Conservation (phyloP, 2,329 filamentous ascomycete species). For the Claviceps sp. region DNA sequence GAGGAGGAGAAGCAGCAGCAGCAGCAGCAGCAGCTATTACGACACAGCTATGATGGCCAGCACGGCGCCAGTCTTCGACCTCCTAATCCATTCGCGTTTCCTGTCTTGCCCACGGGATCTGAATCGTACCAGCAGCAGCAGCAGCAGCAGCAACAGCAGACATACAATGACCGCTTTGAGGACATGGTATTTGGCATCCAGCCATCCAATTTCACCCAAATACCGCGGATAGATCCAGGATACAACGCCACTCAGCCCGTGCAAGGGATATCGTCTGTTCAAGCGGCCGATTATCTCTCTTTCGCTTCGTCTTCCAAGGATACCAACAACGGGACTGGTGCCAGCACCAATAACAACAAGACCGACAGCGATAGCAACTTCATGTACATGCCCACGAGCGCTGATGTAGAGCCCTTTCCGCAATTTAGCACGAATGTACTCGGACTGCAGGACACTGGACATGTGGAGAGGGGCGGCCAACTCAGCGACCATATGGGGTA, state of each 20-base stretch:
- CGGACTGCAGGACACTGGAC: conserved; percentile 17
- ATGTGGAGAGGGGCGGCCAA: conserved; percentile 14
- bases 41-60: neutral
- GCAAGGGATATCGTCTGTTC: conserved; percentile 13
- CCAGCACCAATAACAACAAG: neutral
- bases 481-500: conserved; percentile 12
- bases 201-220: conserved; percentile 13
- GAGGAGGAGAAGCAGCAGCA: neutral
- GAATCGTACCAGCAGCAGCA: conserved; percentile 13
- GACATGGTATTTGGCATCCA: conserved; percentile 15
- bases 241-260: conserved; percentile 13
- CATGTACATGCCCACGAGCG: conserved; percentile 13
- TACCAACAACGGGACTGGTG: conserved; percentile 6
- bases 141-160: conserved; percentile 14
- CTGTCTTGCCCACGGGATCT: conserved; percentile 11
- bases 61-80: conserved; percentile 7
- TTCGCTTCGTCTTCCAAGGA: neutral
- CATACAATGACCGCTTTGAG: conserved; percentile 9
- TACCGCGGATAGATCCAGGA: conserved; percentile 13
- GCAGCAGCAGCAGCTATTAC: neutral
- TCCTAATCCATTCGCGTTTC: conserved; percentile 13
- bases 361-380: conserved; percentile 8
- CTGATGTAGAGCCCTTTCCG: conserved; percentile 19
- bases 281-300: conserved; percentile 13
- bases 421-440: conserved; percentile 16